Percentiles rank a stretch among this genome's conserved stretches.
Evolutionary conservation across 2,329 filamentous ascomycete species (phyloP).

Genomic region (Colletotrichum nymphaeae): DNA sequence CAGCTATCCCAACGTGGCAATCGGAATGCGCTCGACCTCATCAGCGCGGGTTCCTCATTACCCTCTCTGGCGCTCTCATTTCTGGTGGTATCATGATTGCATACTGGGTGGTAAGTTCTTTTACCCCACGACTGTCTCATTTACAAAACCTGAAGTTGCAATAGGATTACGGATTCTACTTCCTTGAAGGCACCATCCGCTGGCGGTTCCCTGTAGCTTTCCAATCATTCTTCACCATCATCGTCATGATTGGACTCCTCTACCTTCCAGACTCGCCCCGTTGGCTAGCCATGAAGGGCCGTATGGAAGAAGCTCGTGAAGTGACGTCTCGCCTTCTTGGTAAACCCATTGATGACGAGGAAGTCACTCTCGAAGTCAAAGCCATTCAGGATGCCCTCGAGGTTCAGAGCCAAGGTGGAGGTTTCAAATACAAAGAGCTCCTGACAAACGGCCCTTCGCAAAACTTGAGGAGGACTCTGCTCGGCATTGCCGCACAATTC

Average conservation of each 20-base stretch:
- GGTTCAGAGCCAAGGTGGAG: slow-evolving; percentile 40
- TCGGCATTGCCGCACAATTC: slow-evolving; percentile 41
- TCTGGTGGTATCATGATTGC: slow-evolving; percentile 45
- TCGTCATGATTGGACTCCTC: slow-evolving; percentile 48
- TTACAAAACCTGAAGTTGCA: background rate
- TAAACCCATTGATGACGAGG: slow-evolving; percentile 39
- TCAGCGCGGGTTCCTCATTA: slow-evolving; percentile 43
- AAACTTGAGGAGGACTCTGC: slow-evolving; percentile 72
- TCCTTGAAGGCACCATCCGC: slow-evolving; percentile 43
- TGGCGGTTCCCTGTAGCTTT: slow-evolving; percentile 49
- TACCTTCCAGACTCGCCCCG: slow-evolving; percentile 48
- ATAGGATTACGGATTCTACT: slow-evolving; percentile 43
- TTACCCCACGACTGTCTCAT: background rate
- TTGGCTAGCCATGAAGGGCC: slow-evolving; percentile 50
- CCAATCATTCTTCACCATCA: slow-evolving; percentile 44
- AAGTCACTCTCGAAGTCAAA: slow-evolving; percentile 38
- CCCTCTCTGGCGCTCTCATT: slow-evolving; percentile 43
- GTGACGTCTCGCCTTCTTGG: slow-evolving; percentile 42
- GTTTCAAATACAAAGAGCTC: slow-evolving; percentile 35
- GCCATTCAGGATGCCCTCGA: slow-evolving; percentile 41
- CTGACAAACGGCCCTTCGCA: slow-evolving; percentile 72
- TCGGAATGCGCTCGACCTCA: slow-evolving; percentile 43
- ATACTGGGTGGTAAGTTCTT: slow-evolving; percentile 41
- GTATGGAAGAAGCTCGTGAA: slow-evolving; percentile 40
- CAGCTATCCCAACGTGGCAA: slow-evolving; percentile 44